These are phyloP conservation scores for Naganishia friedmannii DNA, from an alignment of 768 basidiomycete genomes.

Conservation along the genomic window DNA sequence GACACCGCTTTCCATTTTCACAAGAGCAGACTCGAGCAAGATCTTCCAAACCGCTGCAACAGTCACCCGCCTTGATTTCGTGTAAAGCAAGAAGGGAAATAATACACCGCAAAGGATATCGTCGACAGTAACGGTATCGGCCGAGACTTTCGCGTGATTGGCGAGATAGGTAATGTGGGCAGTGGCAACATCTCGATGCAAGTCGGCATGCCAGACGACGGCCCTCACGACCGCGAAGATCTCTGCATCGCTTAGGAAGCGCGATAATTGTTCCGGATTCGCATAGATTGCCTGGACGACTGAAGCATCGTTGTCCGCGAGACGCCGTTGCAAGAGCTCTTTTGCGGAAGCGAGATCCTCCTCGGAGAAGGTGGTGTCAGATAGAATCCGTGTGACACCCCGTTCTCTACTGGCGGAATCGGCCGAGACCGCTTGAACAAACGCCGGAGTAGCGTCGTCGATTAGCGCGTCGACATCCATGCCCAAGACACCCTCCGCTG, in stretches of 20 bases:
- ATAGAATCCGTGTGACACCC: slow-evolving; percentile 24
- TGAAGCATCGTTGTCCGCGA: slow-evolving; percentile 62
- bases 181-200: slow-evolving; percentile 55
- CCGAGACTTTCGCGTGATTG: slow-evolving; percentile 53
- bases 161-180: slow-evolving; percentile 58
- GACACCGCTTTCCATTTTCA: neutral
- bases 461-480: slow-evolving; percentile 24
- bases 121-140: slow-evolving; percentile 53
- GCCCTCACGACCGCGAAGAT: slow-evolving; percentile 30
- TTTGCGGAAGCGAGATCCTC: slow-evolving; percentile 54
- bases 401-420: slow-evolving; percentile 16
- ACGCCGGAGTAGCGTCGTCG: slow-evolving; percentile 29
- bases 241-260: slow-evolving; percentile 5
- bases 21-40: neutral
- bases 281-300: slow-evolving; percentile 71
- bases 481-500: slow-evolving; percentile 20
- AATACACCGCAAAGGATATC: slow-evolving; percentile 55
- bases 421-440: slow-evolving; percentile 31
- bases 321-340: slow-evolving; percentile 66
- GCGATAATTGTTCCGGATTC: slow-evolving; percentile 56
- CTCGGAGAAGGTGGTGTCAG: slow-evolving; percentile 49
- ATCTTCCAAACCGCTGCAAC: slow-evolving; percentile 67
- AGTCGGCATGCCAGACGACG: slow-evolving; percentile 16
- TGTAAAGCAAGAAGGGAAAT: slow-evolving; percentile 72
- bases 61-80: slow-evolving; percentile 68